Conservation (phyloP, 2,329 filamentous ascomycete genomes). For the Trichoderma aggressivum region DNA sequence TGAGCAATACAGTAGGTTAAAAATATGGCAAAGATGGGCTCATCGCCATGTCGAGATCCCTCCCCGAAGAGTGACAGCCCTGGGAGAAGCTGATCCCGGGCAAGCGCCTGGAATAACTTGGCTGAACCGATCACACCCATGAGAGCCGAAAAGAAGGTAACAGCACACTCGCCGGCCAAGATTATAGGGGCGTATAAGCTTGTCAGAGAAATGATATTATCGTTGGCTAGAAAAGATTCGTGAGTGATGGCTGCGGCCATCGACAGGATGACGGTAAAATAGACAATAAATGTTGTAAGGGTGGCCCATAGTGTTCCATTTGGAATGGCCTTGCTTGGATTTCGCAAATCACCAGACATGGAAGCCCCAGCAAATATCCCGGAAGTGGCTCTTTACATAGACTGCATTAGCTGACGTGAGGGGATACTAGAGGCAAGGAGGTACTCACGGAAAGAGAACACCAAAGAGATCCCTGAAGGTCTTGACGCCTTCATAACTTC, state of each 20-base stretch:
- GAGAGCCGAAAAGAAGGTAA: conserved; percentile 77
- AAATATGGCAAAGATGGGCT: conserved; percentile 72
- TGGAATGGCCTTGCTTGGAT: conserved; percentile 80
- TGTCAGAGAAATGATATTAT: conserved; percentile 78
- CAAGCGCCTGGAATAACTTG: conserved; percentile 79
- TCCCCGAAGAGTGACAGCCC: conserved; percentile 71
- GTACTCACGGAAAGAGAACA: conserved; percentile 68
- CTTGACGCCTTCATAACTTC: conserved; percentile 58
- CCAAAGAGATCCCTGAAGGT: conserved; percentile 82
- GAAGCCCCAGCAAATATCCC: conserved; percentile 70
- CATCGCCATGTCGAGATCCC: conserved; percentile 68
- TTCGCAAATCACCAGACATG: conserved; percentile 83
- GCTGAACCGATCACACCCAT: conserved; percentile 86
- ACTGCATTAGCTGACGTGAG: conserved; percentile 21
- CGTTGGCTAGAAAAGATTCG: conserved; percentile 67
- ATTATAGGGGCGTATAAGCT: conserved; percentile 72
- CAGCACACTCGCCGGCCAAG: conserved; percentile 77
- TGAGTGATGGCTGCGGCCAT: conserved; percentile 75
- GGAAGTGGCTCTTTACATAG: conserved; percentile 41
- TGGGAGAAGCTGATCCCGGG: conserved; percentile 73
- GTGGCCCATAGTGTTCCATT: conserved; percentile 79
- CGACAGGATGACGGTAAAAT: conserved; percentile 72
- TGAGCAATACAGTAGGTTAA: conserved; percentile 74
- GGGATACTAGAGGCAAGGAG: neutral
- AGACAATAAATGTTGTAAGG: conserved; percentile 70